Conservation (phyloP, 2,329 filamentous ascomycete genomes). For the Aspergillus piperis region DNA sequence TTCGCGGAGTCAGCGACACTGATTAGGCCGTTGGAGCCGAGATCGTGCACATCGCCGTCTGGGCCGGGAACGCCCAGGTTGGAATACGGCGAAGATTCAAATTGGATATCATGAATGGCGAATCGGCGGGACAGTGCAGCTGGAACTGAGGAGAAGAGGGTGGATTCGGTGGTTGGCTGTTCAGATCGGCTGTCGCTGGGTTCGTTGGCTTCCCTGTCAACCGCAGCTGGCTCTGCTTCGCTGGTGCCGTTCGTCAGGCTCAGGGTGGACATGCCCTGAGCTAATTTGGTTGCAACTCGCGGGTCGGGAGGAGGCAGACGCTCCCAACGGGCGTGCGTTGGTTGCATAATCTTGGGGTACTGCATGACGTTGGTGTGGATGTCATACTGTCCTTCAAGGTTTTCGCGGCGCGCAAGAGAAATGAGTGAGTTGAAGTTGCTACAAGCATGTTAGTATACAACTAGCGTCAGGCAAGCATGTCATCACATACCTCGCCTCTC, state of each 20-base stretch:
- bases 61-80: conserved; percentile 60
- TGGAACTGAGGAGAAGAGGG: conserved; percentile 58
- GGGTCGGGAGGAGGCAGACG: conserved; percentile 57
- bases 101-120: conserved; percentile 62
- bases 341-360: conserved; percentile 84
- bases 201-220: conserved; percentile 12
- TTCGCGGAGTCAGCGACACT: conserved; percentile 36
- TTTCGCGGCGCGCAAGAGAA: conserved; percentile 66
- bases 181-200: conserved; percentile 17
- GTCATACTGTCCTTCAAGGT: conserved; percentile 80
- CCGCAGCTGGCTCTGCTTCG: conserved; percentile 20
- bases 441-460: conserved; percentile 16
- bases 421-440: conserved; percentile 84
- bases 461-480: not conserved
- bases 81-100: conserved; percentile 60
- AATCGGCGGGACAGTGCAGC: conserved; percentile 62
- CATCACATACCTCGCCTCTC: conserved; percentile 74
- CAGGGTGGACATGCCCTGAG: conserved; percentile 37
- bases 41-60: conserved; percentile 40
- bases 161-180: conserved; percentile 28
- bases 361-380: conserved; percentile 91
- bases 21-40: conserved; percentile 47
- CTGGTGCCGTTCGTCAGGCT: conserved; percentile 36
- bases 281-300: conserved; percentile 29
- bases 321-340: conserved; percentile 82